Base-by-base conservation (phyloP, 2,329 filamentous ascomycete species). In the Aureobasidium sp. region DNA sequence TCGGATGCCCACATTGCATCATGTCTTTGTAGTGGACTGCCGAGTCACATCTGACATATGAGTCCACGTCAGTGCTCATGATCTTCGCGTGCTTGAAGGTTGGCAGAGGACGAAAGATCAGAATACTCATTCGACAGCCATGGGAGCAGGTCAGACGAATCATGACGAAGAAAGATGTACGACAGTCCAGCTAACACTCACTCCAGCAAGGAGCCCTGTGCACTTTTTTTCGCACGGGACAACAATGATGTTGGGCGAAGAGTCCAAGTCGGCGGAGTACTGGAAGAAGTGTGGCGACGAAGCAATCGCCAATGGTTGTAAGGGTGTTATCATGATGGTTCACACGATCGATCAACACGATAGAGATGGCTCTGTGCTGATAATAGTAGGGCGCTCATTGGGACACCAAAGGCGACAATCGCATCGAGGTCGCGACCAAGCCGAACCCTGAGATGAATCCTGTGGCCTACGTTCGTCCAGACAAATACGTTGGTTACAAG, bases 221-320 rank as follows among this genome's bases (percentile, higher is more conserved):
- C 82, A 87, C 70, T 84, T 87, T 74, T 88, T 88, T 73, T 87
- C 85, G 2, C 86, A 88, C 79, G 86, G 86, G 69, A 87, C 84
- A 15, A 88, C 85, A 43, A 87, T 87, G 84, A 88, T 88, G 86
- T 74, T 88, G 15, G 86, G 85, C 39, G 86, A 88, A 68, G 81
- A 86, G 67, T 83, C 81, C 13, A 71, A 75, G 2, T 85, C 84
- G 0, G 84, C 84, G 10, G 77, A 79, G 20, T 88, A 87, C 73
- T 88, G 86, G 86, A 85, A 86, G 70, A 77, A 81, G 65, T 83
- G 81, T 67, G 86, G 86, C 53, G 84, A 87, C 65, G 82, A 83
- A 64, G 85, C 85, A 2, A 78, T 87, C 6, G 79, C 78, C 5
- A 74, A 83, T 63, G 79, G 79, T 17, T 78, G 88, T 71, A 84